Conservation (phyloP, 1,284 basidiomycete genomes). For the Malassezia nana region DNA sequence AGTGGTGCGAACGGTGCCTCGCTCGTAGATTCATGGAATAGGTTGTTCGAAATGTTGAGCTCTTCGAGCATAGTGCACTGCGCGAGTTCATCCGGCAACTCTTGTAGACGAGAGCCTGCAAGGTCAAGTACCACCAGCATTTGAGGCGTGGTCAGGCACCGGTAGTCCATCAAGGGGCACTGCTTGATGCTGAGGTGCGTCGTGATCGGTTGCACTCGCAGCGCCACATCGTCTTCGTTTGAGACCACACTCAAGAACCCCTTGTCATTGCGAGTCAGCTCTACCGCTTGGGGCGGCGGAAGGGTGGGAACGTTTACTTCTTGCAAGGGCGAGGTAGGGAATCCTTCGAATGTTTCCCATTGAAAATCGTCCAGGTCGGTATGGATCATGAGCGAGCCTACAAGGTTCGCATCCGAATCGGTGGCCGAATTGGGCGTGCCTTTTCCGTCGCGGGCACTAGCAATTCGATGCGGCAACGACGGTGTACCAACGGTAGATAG, state of each 20-base stretch:
- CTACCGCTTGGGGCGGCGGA: background rate
- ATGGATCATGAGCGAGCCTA: background rate
- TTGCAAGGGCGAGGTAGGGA: slow-evolving; percentile 5
- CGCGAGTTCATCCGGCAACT: slow-evolving; percentile 67
- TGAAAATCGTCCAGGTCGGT: slow-evolving; percentile 4
- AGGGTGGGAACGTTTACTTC: background rate
- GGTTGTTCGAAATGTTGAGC: slow-evolving; percentile 83
- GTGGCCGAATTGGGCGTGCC: background rate
- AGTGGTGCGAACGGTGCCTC: slow-evolving; percentile 71
- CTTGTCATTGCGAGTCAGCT: background rate
- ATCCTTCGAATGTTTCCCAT: slow-evolving; percentile 1
- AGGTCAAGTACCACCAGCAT: slow-evolving; percentile 40
- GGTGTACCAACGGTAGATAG: background rate
- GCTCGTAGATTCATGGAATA: slow-evolving; percentile 52
- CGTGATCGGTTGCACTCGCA: background rate
- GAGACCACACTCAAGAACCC: slow-evolving; percentile 4
- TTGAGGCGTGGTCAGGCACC: slow-evolving; percentile 5
- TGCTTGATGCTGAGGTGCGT: slow-evolving; percentile 11
- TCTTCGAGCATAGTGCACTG: slow-evolving; percentile 75
- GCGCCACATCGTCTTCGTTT: background rate
- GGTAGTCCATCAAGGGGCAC: slow-evolving; percentile 1
- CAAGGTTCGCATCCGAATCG: background rate
- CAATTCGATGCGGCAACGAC: background rate
- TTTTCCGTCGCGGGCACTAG: background rate
- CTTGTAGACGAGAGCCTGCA: slow-evolving; percentile 64